phyloP scores from a whole-genome alignment of 2,329 filamentous ascomycete species.

The Aspergillus transmontanensis region DNA sequence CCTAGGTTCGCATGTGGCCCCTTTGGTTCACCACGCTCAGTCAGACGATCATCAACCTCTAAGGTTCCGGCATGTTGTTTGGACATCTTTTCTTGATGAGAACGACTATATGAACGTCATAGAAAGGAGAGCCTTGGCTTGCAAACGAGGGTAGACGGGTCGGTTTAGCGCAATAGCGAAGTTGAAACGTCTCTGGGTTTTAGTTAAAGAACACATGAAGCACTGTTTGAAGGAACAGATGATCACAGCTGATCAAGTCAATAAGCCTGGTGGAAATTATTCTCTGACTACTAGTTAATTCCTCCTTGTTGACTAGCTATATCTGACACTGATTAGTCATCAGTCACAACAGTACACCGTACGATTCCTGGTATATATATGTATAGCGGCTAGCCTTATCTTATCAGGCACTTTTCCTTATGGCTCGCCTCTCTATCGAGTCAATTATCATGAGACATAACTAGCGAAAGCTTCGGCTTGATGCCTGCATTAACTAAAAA shows the following conservation, averaged over 20 bases:
- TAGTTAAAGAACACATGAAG: neutral
- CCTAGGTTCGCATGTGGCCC: conserved; percentile 1
- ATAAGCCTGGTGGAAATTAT: neutral
- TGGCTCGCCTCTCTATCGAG: neutral
- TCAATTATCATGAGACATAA: neutral
- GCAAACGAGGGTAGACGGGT: neutral
- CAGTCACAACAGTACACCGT: no score
- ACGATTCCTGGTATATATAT: no score
- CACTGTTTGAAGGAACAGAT: neutral
- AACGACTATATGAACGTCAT: neutral
- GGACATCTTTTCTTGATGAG: neutral
- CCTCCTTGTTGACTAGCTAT: neutral
- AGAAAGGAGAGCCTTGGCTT: neutral
- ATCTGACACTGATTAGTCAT: neutral
- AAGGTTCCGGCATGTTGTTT: neutral
- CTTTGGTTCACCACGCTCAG: neutral
- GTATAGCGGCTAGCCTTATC: neutral
- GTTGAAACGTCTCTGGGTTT: neutral
- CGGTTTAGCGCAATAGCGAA: neutral
- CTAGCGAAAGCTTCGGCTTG: neutral
- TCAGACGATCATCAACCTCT: neutral
- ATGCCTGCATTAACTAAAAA: neutral
- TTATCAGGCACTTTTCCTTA: neutral
- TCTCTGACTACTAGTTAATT: neutral
- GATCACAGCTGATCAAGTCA: neutral